A percentile compares a stretch with the other conserved stretches of the same genome.
These are phyloP conservation scores for Jatropha multifida DNA, from an alignment of 441 rosid species.

Conservation along the genomic window DNA sequence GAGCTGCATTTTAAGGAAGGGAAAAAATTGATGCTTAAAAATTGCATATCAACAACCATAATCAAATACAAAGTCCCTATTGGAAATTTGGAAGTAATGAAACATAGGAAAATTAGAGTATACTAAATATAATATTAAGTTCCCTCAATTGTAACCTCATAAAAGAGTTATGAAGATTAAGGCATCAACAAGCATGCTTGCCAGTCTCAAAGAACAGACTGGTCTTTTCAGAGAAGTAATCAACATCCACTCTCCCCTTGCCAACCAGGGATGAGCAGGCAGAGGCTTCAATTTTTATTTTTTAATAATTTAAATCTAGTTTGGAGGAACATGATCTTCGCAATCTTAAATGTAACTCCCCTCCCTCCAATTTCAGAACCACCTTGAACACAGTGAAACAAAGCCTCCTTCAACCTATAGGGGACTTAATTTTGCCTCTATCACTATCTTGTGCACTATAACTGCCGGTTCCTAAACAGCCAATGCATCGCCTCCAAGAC, in stretches of 20 bases:
- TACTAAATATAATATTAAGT: not conserved
- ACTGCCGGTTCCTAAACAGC: not conserved
- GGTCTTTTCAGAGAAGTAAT: not conserved
- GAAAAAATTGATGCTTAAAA: not conserved
- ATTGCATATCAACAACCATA: conserved; percentile 2
- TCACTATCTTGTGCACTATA: no score
- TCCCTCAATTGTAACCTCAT: not conserved
- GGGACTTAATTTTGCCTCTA: no score
- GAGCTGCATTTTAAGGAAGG: conserved; percentile 44
- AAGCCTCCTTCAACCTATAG: not conserved
- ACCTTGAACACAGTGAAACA: not conserved
- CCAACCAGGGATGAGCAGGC: not conserved
- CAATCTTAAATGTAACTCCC: not conserved
- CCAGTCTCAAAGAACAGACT: not conserved
- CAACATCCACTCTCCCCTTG: not conserved
- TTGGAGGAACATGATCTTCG: not conserved
- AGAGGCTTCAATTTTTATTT: not conserved
- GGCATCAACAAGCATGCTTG: not conserved
- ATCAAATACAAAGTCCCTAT: not conserved
- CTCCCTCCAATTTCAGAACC: not conserved
- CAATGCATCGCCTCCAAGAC: not conserved
- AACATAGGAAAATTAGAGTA: not conserved
- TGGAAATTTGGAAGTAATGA: not conserved
- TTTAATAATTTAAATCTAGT: not conserved
- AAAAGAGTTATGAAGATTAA: not conserved